Evolutionary conservation across 108 stramenopile genomes (phyloP), one percentile per base, ranked within the genome.

Genomic region (Cyclotella baltica): DNA sequence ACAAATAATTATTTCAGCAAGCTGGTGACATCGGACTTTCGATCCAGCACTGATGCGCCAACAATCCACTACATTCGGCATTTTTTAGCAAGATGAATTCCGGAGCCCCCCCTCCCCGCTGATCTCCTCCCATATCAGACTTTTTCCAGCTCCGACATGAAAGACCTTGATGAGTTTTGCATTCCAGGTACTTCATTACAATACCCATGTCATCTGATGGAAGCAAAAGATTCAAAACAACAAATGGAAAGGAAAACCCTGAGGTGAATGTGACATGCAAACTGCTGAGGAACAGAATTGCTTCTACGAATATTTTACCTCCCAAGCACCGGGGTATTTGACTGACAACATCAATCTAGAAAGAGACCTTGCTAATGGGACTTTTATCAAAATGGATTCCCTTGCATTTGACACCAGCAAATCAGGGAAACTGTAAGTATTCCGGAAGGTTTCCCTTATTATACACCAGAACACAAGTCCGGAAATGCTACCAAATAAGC

Each of bases 261-360:
- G n/a, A 50, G 22, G 22, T 18, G 31, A 73, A 3, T 37, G 30
- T 27, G 29, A 30, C 1, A 5, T 62, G 43, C 19, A 4, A 5
- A 3, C 61, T n/a, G 72, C 72, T 1, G 59, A 73, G 51, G 2
- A 40, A n/a, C 61, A 62, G 30, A 27, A 9, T 8, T 73, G 43
- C 9, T 62, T 73, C 25, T 73, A 53, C 31, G 72, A 73, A 51
- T 61, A 46, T 27, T 73, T 73, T 73, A 61, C 46, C 16, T 43
- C 72, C 1, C 20, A 34, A 1, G n/a, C 25, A 4, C 72, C 38
- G n/a, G 57, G 28, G 1, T 70, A 70, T 35, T 29, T 70, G 15
- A 56, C 33, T 4, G 22, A 70, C 70, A 70, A 70, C 19, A 6
- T 70, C 22, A 38, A 70, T 40, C 56, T 70, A 2, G 22, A n/a